Base-by-base conservation (phyloP, 805 yeast genomes). In the Wickerhamiella domercqiae region DNA sequence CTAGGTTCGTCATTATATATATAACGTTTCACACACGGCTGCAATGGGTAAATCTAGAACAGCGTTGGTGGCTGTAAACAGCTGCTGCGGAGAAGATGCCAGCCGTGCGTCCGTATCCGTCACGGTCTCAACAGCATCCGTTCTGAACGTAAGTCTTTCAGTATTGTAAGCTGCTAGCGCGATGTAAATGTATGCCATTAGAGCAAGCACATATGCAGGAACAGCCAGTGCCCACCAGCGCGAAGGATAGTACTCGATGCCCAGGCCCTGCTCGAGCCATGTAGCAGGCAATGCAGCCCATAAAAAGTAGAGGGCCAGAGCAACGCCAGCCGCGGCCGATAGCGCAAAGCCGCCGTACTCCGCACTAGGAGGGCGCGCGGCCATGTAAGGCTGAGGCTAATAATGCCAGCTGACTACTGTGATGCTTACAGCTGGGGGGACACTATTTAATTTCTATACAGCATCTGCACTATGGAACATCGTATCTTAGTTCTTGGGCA, bases 261-360 rank as follows among this genome's bases (percentile, higher is more conserved):
- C 75, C 21, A 72, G 46, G 6, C 48, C 48, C 15, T 39, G 42
- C 39, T 72, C 65, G 30, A 78, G 67, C 25, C 68, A 48, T n/a
- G 50, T 43, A 28, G 70, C 69, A 0, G 96, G 96, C 0, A 74
- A 51, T 3, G 78, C 50, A 1, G 93, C 71, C 96, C 97, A 87
- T 3, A 70, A 42, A 2, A 75, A 45, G 67, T 80, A 79, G 4
- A 69, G 56, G 2, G 64, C 40, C 19, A 81, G 62, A 0, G 70
- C 64, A 2, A 74, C 57, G 0, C 76, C 66, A 13, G 78, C 68
- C 0, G 81, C 63, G 4, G 83, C 75, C 52, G 80, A 82, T 16
- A 78, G 66, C 24, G 87, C 81, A 58, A 84, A 90, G 7, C 96
- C 95, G 49, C 71, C 75, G 57, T 87, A 90, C 51, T 87, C 97